Evolutionary conservation across 805 yeast genomes (phyloP).

Genomic region (Kuraishia borneana): DNA sequence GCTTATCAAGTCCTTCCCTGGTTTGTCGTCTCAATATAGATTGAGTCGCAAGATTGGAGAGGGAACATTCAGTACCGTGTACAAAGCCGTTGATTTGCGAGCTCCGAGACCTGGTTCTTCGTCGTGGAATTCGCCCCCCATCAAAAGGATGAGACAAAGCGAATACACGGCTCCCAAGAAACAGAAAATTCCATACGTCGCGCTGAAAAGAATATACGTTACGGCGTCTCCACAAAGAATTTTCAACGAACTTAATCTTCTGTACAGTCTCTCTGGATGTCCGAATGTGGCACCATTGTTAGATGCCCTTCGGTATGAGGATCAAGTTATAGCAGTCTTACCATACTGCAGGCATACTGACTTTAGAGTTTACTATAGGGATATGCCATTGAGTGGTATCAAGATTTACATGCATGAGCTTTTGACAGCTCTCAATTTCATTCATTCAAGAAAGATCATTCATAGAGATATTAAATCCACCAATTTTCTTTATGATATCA

Average conservation of each 20-base stretch:
- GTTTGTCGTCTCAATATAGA: constrained; percentile 20
- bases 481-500: constrained; percentile 60
- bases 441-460: constrained; percentile 71
- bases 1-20: constrained; percentile 17
- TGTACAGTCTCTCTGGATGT: constrained; percentile 59
- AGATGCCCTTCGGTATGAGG: constrained; percentile 79
- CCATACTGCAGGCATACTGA: constrained; percentile 90
- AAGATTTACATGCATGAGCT: constrained; percentile 72
- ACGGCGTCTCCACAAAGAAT: constrained; percentile 93
- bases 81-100: constrained; percentile 37
- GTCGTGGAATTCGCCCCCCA: constrained; percentile 18
- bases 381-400: constrained; percentile 69
- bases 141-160: constrained; percentile 11
- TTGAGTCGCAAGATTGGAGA: constrained; percentile 53
- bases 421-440: constrained; percentile 61
- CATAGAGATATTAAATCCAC: constrained; percentile 87
- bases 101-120: constrained; percentile 13
- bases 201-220: constrained; percentile 86
- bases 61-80: constrained; percentile 75
- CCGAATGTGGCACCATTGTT: constrained; percentile 77
- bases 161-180: constrained; percentile 14
- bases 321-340: constrained; percentile 86
- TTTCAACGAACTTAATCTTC: constrained; percentile 71
- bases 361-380: constrained; percentile 77
- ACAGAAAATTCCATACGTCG: constrained; percentile 44